Base-by-base conservation (phyloP, 2,329 filamentous ascomycete genomes). In the Cladophialophora yegresii region DNA sequence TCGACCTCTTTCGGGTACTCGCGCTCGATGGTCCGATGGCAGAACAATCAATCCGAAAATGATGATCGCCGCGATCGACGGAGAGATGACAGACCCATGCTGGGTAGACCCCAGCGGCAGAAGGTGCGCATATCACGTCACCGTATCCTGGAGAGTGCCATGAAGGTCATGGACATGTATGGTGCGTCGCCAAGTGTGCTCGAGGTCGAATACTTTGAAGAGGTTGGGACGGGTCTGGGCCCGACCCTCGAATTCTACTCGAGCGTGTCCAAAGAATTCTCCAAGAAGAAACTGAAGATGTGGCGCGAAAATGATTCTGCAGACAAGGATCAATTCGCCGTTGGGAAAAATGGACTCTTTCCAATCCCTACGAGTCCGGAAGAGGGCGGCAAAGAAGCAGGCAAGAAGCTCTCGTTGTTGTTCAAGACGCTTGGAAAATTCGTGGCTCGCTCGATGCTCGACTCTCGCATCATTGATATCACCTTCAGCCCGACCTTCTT, bases 111-210 rank as follows among this genome's bases (percentile, higher is more conserved):
- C 1, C 95, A 98, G 75, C 88, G 95, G 62, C 95, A 99, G 74
- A 99, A 99, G 77, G 93, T 99, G n/a, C 89, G 95, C 51, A 98
- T 99, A 66, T 96, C 93, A 4, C 87, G 95, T 50, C 87, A 87
- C n/a, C 92, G 96, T 72, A 97, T 99, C 53, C 83, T 99, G 7
- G 95, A 99, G 75, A 98, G 95, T 13, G 95, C 95, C 0, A 83
- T 98, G 76, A 99, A 99, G 77, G 95, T 99, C 32, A 98, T 99
- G 93, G 93, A 99, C 72, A 85, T 98, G 2, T 99, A 99, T 72
- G 95, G 95, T 0, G 91, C 91, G n/a, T 96, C 93, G 0, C 91
- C 96, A 64, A 98, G 93, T 75, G 91, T 98, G 30, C 80, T 99
- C 0, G 95, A 99, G 74, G 93, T 99, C 1, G 96, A 99, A 73